Evolutionary conservation across 345 rosid species (phyloP).

Genomic region (Nasturtium officinale): DNA sequence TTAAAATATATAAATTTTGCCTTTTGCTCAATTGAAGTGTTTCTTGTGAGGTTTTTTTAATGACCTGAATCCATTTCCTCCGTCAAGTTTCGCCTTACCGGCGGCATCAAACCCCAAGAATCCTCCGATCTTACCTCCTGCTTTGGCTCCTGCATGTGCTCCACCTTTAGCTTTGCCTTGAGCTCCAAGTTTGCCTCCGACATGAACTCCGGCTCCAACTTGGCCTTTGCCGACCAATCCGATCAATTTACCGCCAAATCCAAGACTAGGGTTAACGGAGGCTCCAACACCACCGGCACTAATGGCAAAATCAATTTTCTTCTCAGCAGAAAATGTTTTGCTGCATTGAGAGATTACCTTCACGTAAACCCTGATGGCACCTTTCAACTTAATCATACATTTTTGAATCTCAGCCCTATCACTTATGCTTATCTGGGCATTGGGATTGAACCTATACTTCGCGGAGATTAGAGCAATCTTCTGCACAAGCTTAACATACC

Average conservation of each 20-base stretch:
- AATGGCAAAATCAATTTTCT: neutral
- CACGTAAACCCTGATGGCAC: slow-evolving; percentile 13
- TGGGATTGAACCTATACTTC: slow-evolving; percentile 7
- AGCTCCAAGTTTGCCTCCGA: neutral
- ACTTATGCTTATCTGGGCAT: slow-evolving; percentile 18
- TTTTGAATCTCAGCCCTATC: neutral
- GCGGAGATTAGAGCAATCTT: slow-evolving; percentile 5
- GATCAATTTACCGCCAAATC: neutral
- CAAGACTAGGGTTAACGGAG: neutral
- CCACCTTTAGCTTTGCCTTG: neutral
- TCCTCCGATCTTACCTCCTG: neutral
- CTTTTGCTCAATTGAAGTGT: slow-evolving; percentile 23
- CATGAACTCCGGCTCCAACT: neutral
- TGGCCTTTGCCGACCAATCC: neutral
- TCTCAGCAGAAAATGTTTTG: neutral
- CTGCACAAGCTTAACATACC: neutral
- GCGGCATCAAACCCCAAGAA: slow-evolving; percentile 3
- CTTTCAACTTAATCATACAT: slow-evolving; percentile 15
- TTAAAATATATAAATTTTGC: neutral
- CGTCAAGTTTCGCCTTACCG: neutral
- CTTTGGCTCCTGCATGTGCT: neutral
- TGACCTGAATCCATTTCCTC: slow-evolving; percentile 18
- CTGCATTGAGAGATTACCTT: neutral
- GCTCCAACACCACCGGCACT: neutral
- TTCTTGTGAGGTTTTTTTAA: slow-evolving; percentile 13